Evolutionary conservation across 257 asterid genomes (phyloP), one percentile per base, ranked within the genome.

Genomic region (Solanum tarijense): DNA sequence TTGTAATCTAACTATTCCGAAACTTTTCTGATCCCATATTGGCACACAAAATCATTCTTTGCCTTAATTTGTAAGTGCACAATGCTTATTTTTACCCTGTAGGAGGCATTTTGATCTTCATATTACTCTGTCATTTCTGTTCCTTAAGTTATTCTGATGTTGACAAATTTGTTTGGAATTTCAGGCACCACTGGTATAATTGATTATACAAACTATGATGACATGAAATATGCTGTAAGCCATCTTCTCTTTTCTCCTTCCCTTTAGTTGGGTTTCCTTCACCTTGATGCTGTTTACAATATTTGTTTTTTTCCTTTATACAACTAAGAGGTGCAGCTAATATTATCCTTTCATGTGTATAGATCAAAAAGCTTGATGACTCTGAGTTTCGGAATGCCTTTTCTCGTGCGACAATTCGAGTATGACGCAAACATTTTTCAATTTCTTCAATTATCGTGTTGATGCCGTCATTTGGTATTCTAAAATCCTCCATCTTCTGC

Each of bases 341-440:
- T 73, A 48, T 38, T 86, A 46, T 48, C n/a, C 88, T 88, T 21
- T 27, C 73, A 29, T 86, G 52, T 43, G 12, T 91, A 89, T 88
- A 97, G 99, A 92, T 96, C 91, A 94, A 93, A 94, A 97, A 97
- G 90, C 99, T 97, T 13, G 98, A 97, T 90, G 98, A 93, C 43
- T 95, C 98, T 18, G 99, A 97, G 92, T 97, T 96, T 84, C 96
- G 95, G 46, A 97, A 97, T 92, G 98, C 99, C 86, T 94, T 93
- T 92, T 94, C 98, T 14, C 95, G 95, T 83, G 86, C 95, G 82
- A 93, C 96, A 89, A 92, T 97, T 88, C 95, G 92, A 88, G 99
- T 97, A 94, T 12, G 98, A 27, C 21, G 5, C 39, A 36, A 4
- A 12, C 27, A n/a, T 34, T 7, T 62, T 38, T 89, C 62, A 29